These are phyloP conservation scores for Punctularia strigosozonata DNA, from an alignment of 768 basidiomycete genomes.

Conservation along the genomic window DNA sequence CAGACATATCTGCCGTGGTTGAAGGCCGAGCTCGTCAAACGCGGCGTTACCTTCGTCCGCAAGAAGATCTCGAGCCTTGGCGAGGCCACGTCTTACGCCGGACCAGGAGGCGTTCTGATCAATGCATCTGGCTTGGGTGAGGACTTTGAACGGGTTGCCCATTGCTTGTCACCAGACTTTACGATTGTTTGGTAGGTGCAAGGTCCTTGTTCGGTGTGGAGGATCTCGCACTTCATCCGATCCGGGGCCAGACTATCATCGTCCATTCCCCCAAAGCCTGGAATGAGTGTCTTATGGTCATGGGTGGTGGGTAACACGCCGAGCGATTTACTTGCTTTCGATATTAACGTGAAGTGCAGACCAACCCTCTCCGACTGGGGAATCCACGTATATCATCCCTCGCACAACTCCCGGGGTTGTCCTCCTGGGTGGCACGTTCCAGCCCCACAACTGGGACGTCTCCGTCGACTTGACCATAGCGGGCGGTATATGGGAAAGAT, in stretches of 20 bases:
- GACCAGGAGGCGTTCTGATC: conserved; percentile 29
- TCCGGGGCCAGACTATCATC: conserved; percentile 78
- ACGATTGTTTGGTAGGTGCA: conserved; percentile 31
- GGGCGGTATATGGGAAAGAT: conserved; percentile 33
- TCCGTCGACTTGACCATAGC: conserved; percentile 31
- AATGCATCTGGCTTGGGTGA: conserved; percentile 47
- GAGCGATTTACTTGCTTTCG: background rate
- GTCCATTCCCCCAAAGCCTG: conserved; percentile 62
- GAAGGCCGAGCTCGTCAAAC: conserved; percentile 22
- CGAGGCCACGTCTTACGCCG: conserved; percentile 30
- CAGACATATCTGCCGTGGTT: conserved; percentile 40
- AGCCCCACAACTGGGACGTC: conserved; percentile 36
- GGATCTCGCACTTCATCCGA: conserved; percentile 61
- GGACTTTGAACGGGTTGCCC: too few species aligned
- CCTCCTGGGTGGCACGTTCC: conserved; percentile 48
- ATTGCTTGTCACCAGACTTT: background rate
- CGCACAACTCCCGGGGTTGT: conserved; percentile 34
- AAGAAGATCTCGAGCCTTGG: conserved; percentile 30
- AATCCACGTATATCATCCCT: conserved; percentile 50
- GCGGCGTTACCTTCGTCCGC: conserved; percentile 32
- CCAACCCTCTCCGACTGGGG: conserved; percentile 6
- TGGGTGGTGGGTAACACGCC: conserved; percentile 13
- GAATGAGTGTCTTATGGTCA: conserved; percentile 21
- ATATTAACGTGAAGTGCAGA: background rate
- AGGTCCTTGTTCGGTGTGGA: conserved; percentile 71